These are phyloP conservation scores for Beauveria rudraprayagi DNA, from an alignment of 2,329 filamentous ascomycete species.

Conservation along the genomic window DNA sequence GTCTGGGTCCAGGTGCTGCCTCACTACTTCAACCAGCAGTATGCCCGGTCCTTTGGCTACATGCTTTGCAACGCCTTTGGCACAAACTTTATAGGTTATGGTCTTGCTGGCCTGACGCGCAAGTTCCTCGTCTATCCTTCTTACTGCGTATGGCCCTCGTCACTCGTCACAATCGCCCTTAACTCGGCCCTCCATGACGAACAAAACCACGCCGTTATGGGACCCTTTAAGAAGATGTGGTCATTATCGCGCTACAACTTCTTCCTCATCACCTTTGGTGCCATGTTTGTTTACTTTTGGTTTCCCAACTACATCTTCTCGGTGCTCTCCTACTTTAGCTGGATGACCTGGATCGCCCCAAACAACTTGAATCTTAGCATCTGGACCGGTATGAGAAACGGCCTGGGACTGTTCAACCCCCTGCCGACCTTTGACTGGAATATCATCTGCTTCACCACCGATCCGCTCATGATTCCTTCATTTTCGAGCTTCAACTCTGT, in stretches of 20 bases:
- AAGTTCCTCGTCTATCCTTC: conserved; percentile 38
- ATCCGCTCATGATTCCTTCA: conserved; percentile 14
- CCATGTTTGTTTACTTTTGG: conserved; percentile 42
- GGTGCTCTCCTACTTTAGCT: conserved; percentile 35
- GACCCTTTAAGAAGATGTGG: conserved; percentile 26
- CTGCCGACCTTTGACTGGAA: conserved; percentile 41
- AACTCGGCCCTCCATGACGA: conserved; percentile 33
- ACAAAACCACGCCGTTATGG: conserved; percentile 16
- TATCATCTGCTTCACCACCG: conserved; percentile 17
- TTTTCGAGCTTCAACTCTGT: conserved; percentile 23
- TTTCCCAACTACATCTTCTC: conserved; percentile 38
- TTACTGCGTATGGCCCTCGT: conserved; percentile 39
- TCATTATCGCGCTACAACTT: conserved; percentile 31
- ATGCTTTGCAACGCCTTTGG: conserved; percentile 37
- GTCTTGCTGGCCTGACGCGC: conserved; percentile 35
- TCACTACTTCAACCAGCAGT: conserved; percentile 35
- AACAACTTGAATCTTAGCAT: conserved; percentile 22
- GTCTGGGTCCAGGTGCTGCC: conserved; percentile 36
- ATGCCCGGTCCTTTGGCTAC: conserved; percentile 34
- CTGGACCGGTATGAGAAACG: conserved; percentile 22
- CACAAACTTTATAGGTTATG: conserved; percentile 42
- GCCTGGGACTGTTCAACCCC: conserved; percentile 33
- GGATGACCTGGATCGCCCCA: conserved; percentile 39
- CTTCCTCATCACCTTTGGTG: conserved; percentile 30
- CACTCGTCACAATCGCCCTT: conserved; percentile 35